phyloP scores from a whole-genome alignment of 495 filamentous ascomycete species.

The Penicillium bialowiezense region DNA sequence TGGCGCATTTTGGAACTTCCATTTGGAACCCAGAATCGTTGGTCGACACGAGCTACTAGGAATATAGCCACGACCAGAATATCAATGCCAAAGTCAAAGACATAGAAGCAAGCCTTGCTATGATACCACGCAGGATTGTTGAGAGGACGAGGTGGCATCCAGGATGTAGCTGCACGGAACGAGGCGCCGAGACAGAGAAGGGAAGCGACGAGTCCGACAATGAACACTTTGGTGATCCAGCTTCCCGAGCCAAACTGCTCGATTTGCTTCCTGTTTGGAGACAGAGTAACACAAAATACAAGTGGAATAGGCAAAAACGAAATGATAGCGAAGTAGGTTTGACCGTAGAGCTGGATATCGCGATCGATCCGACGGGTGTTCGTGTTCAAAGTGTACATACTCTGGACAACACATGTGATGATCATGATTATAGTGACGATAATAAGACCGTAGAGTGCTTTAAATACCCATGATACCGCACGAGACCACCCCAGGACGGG shows the following conservation, averaged over 20 bases:
- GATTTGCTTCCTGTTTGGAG: constrained; percentile 42
- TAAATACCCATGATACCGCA: constrained; percentile 47
- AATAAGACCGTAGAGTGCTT: constrained; percentile 60
- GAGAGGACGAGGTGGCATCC: constrained; percentile 47
- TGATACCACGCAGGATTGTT: constrained; percentile 65
- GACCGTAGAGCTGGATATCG: constrained; percentile 63
- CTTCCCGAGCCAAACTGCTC: constrained; percentile 73
- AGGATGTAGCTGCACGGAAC: constrained; percentile 62
- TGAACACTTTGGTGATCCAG: constrained; percentile 59
- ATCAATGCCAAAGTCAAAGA: constrained; percentile 75
- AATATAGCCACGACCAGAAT: constrained; percentile 64
- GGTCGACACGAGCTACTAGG: constrained; percentile 64
- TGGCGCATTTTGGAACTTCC: constrained; percentile 24
- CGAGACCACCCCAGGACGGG: constrained; percentile 67
- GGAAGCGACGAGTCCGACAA: constrained; percentile 53
- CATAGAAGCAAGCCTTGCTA: constrained; percentile 69
- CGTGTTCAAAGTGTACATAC: constrained; percentile 60
- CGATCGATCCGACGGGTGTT: constrained; percentile 51
- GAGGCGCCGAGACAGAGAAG: constrained; percentile 66
- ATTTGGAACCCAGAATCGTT: constrained; percentile 62
- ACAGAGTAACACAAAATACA: constrained; percentile 48
- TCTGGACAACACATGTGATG: constrained; percentile 63
- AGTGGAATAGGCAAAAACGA: constrained; percentile 74
- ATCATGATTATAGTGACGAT: constrained; percentile 62
- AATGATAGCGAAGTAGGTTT: constrained; percentile 64